Conservation (phyloP, 306 rosid genomes). For the Castanea sativa region DNA sequence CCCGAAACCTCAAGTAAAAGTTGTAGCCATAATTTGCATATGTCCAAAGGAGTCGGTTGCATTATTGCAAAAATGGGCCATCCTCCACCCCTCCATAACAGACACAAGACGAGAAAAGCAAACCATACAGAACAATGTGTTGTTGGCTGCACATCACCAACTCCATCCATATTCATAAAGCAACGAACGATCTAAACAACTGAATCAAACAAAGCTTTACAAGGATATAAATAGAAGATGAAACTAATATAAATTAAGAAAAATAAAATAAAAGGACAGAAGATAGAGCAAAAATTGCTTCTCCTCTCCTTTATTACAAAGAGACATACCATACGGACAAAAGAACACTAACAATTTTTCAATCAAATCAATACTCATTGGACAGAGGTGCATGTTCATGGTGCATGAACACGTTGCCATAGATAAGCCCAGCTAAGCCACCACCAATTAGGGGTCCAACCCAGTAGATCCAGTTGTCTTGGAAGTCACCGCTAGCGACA, state of each 20-base stretch:
- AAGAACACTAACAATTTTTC: background rate
- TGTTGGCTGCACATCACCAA: background rate
- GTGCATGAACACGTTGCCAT: conserved; percentile 58
- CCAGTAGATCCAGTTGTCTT: conserved; percentile 84
- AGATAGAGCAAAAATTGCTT: conserved; percentile 5
- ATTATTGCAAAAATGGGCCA: conserved; percentile 6
- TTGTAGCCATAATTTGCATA: background rate
- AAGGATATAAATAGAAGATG: conserved; percentile 11
- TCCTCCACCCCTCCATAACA: background rate
- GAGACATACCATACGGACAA: background rate
- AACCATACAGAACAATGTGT: background rate
- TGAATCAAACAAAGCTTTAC: conserved; percentile 25
- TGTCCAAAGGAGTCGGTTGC: background rate
- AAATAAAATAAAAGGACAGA: conserved; percentile 15
- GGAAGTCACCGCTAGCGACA: conserved; percentile 77
- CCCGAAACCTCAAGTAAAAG: background rate
- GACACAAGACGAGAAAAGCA: background rate
- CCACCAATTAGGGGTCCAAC: conserved; percentile 84
- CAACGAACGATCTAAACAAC: background rate
- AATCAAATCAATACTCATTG: conserved; percentile 23
- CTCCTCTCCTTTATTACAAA: conserved; percentile 33
- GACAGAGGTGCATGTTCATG: conserved; percentile 59
- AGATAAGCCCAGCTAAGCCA: conserved; percentile 86
- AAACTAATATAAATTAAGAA: conserved; percentile 3
- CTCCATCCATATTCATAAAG: conserved; percentile 13